Base-by-base conservation (phyloP, 2,329 filamentous ascomycete species). In the Colletotrichum orchidophilum region DNA sequence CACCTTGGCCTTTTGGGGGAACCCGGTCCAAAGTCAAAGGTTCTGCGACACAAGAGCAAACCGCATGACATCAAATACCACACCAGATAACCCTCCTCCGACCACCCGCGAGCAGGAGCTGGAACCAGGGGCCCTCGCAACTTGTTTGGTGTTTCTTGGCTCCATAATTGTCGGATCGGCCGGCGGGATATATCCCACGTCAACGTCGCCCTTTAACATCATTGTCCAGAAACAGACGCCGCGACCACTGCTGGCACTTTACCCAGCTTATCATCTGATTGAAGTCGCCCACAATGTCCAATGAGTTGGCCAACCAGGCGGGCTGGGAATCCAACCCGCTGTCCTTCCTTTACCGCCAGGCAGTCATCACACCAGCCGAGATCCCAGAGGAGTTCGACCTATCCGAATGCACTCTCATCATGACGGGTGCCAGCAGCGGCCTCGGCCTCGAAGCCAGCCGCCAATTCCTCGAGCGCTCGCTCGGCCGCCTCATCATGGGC, bases 351-450 rank as follows among this genome's bases (percentile, higher is more conserved):
- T 70, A 72, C 39, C 70, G 70, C 13, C 70, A 72, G 31, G 60
- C 66, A 29, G 39, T 70, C 29, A 35, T 72, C 29, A 65, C 66
- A 3, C 70, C 70, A 26, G 60, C 70, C 49, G 66, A 69, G 46
- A 72, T 72, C 29, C 70, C 70, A 0, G 26, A 65, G 5, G 55
- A 64, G 27, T 70, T 65, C 35, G 70, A 72, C 15, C 49, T 72
- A 13, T 55, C 70, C 27, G 76, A 76, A 35, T 74, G 80, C 54
- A 81, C 78, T 0, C 76, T 81, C 60, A 78, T 86, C 35, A 77
- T 86, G 55, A 85, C 83, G 0, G 85, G 84, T n/a, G 78, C 83
- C 53, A 86, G 83, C 66, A 76, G 76, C 5, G 84, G 85, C 1
- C 75, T 86, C 0, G 84, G 84, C 1, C 75, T 82, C 1, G 83